These are phyloP conservation scores for Chloromonas sp. DNA, from an alignment of 163 green algal species.

Conservation along the genomic window DNA sequence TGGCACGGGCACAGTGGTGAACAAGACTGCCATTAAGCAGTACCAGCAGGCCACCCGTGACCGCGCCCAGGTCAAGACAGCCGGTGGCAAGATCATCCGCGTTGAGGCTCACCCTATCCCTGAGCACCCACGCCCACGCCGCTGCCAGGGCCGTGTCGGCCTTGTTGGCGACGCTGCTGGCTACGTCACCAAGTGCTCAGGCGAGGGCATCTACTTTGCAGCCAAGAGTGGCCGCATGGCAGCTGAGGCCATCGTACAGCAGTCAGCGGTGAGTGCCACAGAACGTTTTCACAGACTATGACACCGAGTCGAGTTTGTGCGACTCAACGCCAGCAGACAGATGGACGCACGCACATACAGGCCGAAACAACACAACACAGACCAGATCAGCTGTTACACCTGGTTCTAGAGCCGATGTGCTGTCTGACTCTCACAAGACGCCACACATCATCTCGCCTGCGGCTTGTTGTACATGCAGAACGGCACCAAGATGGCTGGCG, in stretches of 20 bases:
- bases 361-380: no score
- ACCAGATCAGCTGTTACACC: no score
- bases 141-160: conserved; percentile 76
- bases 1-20: conserved; percentile 96
- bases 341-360: no score
- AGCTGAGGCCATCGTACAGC: conserved; percentile 93
- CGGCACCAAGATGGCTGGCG: conserved; percentile 79
- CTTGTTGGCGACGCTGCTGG: conserved; percentile 95
- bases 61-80: conserved; percentile 77
- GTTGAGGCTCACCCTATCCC: conserved; percentile 97
- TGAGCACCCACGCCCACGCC: conserved; percentile 90
- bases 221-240: conserved; percentile 96
- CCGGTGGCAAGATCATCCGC: conserved; percentile 90
- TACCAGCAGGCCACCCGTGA: conserved; percentile 95
- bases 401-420: no score
- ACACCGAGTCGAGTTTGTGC: no score
- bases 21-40: conserved; percentile 99
- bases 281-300: background rate
- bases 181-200: conserved; percentile 99
- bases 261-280: conserved; percentile 37
- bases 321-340: no score
- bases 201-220: conserved; percentile 99
- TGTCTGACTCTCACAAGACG: no score
- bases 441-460: no score
- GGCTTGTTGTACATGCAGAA: conserved; percentile 4